A percentile compares a stretch with the other conserved stretches of the same genome.
Evolutionary conservation across 257 asterid species (phyloP).

Genomic region (Capsicum baccatum): DNA sequence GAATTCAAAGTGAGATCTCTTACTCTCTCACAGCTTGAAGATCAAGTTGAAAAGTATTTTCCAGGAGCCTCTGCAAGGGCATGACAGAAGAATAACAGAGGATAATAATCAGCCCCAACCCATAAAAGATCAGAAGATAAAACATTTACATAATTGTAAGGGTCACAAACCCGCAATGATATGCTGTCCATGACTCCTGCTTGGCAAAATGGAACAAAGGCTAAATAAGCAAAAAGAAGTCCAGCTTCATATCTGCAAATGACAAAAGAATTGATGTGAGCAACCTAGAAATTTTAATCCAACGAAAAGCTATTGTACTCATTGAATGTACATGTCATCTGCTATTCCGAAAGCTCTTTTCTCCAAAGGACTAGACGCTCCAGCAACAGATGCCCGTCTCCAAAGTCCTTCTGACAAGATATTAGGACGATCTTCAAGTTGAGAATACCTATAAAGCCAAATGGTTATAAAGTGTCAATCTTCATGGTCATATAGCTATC

Average conservation of each 20-base stretch:
- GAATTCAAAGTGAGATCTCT: slow-evolving; percentile 37
- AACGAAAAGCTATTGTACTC: slow-evolving; percentile 19
- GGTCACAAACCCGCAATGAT: slow-evolving; percentile 68
- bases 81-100: slow-evolving; percentile 20
- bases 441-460: slow-evolving; percentile 62
- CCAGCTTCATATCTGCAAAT: slow-evolving; percentile 92
- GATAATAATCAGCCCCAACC: slow-evolving; percentile 6
- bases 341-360: slow-evolving; percentile 90
- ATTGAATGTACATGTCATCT: slow-evolving; percentile 75
- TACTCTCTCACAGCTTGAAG: slow-evolving; percentile 89
- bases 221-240: slow-evolving; percentile 73
- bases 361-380: slow-evolving; percentile 77
- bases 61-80: slow-evolving; percentile 80
- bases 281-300: neutral
- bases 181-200: slow-evolving; percentile 86
- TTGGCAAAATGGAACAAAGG: slow-evolving; percentile 88
- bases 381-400: slow-evolving; percentile 85
- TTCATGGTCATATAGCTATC: neutral
- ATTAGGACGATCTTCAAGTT: slow-evolving; percentile 56
- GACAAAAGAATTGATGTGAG: slow-evolving; percentile 27
- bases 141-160: neutral
- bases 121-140: slow-evolving; percentile 26
- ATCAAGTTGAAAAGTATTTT: slow-evolving; percentile 86
- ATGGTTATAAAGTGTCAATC: neutral
- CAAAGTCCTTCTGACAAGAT: slow-evolving; percentile 75